These are phyloP conservation scores for Medicago arabica DNA, from an alignment of 306 rosid genomes.

Conservation along the genomic window DNA sequence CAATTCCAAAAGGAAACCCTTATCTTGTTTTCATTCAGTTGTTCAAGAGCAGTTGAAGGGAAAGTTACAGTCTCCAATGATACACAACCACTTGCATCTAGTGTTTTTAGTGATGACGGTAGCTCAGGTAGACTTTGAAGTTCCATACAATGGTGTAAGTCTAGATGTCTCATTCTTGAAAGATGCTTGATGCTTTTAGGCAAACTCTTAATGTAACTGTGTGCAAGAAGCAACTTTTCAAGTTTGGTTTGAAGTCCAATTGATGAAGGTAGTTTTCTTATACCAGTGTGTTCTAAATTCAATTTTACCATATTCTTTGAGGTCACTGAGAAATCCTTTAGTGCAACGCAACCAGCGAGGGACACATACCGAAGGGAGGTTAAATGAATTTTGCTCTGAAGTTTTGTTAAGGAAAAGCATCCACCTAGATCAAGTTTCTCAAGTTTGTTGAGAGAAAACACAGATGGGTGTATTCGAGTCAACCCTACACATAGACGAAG, in stretches of 20 bases:
- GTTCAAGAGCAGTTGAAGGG: no score
- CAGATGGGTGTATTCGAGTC: slow-evolving; percentile 27
- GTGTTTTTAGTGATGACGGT: no score
- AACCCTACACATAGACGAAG: background rate
- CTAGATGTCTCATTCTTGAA: no score
- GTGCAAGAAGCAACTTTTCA: background rate
- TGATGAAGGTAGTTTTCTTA: no score
- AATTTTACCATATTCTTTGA: slow-evolving; percentile 28
- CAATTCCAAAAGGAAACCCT: slow-evolving; percentile 34
- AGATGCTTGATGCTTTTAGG: slow-evolving; percentile 22
- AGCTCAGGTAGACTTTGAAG: no score
- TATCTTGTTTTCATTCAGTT: slow-evolving; percentile 17
- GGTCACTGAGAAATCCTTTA: slow-evolving; percentile 32
- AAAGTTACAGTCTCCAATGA: no score
- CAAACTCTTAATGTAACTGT: background rate
- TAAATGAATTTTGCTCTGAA: background rate
- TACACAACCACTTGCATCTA: no score
- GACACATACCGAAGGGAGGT: slow-evolving; percentile 29
- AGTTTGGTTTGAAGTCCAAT: slow-evolving; percentile 22
- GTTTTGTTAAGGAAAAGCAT: slow-evolving; percentile 11
- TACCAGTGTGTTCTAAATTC: background rate
- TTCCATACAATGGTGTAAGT: no score
- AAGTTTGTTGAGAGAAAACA: slow-evolving; percentile 34
- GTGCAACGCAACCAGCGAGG: background rate
- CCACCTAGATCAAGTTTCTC: slow-evolving; percentile 1